Base-by-base conservation (phyloP, 2,329 filamentous ascomycete genomes). In the Aspergillus sp. region DNA sequence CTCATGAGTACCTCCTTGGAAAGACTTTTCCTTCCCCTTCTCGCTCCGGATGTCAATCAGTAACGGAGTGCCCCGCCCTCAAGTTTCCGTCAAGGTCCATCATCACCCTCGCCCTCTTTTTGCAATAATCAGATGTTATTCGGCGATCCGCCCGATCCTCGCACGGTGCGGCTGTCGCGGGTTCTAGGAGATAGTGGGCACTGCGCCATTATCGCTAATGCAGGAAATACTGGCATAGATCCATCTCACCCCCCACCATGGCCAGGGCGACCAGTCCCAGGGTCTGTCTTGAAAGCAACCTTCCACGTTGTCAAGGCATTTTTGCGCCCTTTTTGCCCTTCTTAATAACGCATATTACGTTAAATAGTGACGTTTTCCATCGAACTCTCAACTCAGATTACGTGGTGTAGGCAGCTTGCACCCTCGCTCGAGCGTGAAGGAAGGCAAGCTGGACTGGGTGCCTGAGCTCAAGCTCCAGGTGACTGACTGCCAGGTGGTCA, bases 161-260 rank as follows among this genome's bases (percentile, higher is more conserved):
- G 21, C 45, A 39, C 9, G 37, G 23, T 55, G 56, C 40, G 52
- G 56, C 44, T 57, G 48, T 52, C 33, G 49, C 55, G 55, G 43
- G 43, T 43, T 46, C 14, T 1, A 21, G 8, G n/a, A 55, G 23
- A 37, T 31, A 8, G 43, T 21, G 33, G 45, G 21, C 35, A 55
- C 45, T 55, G 37, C 53, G 44, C 35, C 33, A 55, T 52, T 46
- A 56, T 50, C 33, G 48, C 55, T 52, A 48, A 51, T 52, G 55
- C 49, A 57, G 48, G 55, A 49, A 49, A 55, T 43, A 49, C 44
- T 48, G 8, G n/a, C 21, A 49, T 35, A 4, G 43, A 19, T 47
- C 21, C 37, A 43, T 43, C 21, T 24, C 24, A 31, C 24, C 51
- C 50, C 51, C 51, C 51, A 53, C 51, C 24, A 45, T 44, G 33